phyloP scores from a whole-genome alignment of 2,329 filamentous ascomycete genomes.

The Leptographium radiaticola region DNA sequence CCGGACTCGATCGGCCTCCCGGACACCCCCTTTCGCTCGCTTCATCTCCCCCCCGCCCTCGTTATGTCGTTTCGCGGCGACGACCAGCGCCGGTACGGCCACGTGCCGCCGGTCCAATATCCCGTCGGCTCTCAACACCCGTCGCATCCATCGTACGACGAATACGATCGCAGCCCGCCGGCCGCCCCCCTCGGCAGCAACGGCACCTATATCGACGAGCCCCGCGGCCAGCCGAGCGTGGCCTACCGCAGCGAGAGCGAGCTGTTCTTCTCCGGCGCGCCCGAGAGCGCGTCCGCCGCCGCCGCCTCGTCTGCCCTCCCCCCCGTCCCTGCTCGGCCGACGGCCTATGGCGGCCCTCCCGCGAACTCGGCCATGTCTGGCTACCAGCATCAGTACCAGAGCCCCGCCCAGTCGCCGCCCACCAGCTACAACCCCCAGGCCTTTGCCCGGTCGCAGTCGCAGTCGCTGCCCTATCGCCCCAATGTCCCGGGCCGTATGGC shows the following conservation, averaged over 20 bases:
- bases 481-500: constrained; percentile 15
- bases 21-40: not conserved
- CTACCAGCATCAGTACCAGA: constrained; percentile 39
- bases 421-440: constrained; percentile 57
- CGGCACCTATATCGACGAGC: constrained; percentile 34
- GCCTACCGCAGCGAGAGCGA: constrained; percentile 37
- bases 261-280: constrained; percentile 46
- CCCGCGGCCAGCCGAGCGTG: constrained; percentile 7
- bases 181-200: constrained; percentile 60
- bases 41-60: not conserved
- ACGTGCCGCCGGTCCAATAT: constrained; percentile 54
- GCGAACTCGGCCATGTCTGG: constrained; percentile 33
- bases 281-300: constrained; percentile 14
- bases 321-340: constrained; percentile 14
- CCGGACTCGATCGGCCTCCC: not conserved
- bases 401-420: constrained; percentile 31
- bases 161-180: constrained; percentile 11
- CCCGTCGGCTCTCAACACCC: constrained; percentile 29
- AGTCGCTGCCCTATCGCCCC: constrained; percentile 29
- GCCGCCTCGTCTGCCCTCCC: not conserved
- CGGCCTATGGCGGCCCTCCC: constrained; percentile 21
- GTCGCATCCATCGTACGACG: constrained; percentile 1
- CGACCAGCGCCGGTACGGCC: constrained; percentile 50
- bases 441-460: constrained; percentile 44
- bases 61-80: constrained; percentile 55